Evolutionary conservation across 2,329 filamentous ascomycete genomes (phyloP).

Genomic region (Paecilomyces variotii): DNA sequence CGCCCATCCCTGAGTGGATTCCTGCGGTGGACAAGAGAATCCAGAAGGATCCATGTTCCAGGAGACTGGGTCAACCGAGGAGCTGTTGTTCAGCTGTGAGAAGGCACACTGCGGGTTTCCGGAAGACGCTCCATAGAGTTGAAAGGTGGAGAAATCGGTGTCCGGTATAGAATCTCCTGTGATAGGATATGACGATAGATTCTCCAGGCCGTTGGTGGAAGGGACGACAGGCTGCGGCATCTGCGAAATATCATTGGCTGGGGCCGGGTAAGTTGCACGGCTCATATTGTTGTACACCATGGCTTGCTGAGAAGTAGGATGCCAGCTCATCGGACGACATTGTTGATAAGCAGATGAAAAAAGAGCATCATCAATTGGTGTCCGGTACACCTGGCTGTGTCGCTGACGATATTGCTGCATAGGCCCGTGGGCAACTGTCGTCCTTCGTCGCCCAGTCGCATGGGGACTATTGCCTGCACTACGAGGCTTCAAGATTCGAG

Average conservation of each 20-base stretch:
- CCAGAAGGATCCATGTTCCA: slow-evolving; percentile 17
- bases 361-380: slow-evolving; percentile 37
- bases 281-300: slow-evolving; percentile 18
- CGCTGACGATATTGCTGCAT: slow-evolving; percentile 34
- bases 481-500: slow-evolving; percentile 53
- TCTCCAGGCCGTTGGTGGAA: slow-evolving; percentile 4
- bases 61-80: slow-evolving; percentile 18
- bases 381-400: slow-evolving; percentile 23
- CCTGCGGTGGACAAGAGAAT: slow-evolving; percentile 13
- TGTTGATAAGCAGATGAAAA: slow-evolving; percentile 33
- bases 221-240: background rate
- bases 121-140: slow-evolving; percentile 9
- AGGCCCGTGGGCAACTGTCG: slow-evolving; percentile 43
- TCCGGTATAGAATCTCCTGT: slow-evolving; percentile 11
- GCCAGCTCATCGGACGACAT: slow-evolving; percentile 65
- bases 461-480: slow-evolving; percentile 64
- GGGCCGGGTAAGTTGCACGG: slow-evolving; percentile 14
- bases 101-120: slow-evolving; percentile 11
- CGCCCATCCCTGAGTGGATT: slow-evolving; percentile 22
- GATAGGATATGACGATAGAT: slow-evolving; percentile 7
- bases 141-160: slow-evolving; percentile 12
- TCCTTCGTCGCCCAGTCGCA: slow-evolving; percentile 41
- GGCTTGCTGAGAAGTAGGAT: slow-evolving; percentile 52
- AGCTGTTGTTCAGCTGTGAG: slow-evolving; percentile 14
- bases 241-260: background rate